Conservation (phyloP, 768 basidiomycete genomes). For the Tricholoma furcatifolium region DNA sequence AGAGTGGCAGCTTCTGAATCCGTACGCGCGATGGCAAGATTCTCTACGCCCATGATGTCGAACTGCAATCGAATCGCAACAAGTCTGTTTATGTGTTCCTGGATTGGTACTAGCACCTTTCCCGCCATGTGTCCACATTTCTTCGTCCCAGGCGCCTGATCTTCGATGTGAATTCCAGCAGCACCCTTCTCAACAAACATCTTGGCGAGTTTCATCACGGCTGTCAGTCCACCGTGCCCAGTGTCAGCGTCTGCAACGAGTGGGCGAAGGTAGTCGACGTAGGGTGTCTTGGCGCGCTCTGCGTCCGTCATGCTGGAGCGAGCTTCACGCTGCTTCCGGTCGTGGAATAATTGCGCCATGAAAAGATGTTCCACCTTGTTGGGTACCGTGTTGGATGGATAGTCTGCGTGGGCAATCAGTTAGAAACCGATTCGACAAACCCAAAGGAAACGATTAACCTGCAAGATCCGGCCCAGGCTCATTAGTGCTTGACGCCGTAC, state of each 20-base stretch:
- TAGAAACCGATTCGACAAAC: not conserved
- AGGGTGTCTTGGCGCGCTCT: slow-evolving; percentile 67
- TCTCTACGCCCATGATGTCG: slow-evolving; percentile 98
- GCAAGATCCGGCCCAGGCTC: slow-evolving; percentile 99
- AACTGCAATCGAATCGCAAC: slow-evolving; percentile 96
- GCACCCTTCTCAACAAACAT: slow-evolving; percentile 99
- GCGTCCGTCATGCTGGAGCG: slow-evolving; percentile 69
- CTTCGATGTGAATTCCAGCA: slow-evolving; percentile 96
- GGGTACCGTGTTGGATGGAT: slow-evolving; percentile 98
- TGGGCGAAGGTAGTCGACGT: slow-evolving; percentile 89
- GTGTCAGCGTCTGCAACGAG: slow-evolving; percentile 98
- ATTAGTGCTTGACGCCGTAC: slow-evolving; percentile 89
- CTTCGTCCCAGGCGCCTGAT: slow-evolving; percentile 97
- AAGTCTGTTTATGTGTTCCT: slow-evolving; percentile 97
- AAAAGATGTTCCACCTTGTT: slow-evolving; percentile 99
- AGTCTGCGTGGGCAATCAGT: slow-evolving; percentile 52
- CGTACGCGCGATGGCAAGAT: slow-evolving; percentile 89
- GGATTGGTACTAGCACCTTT: slow-evolving; percentile 95
- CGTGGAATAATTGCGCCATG: slow-evolving; percentile 98
- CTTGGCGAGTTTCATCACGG: slow-evolving; percentile 97
- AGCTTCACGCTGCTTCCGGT: slow-evolving; percentile 90
- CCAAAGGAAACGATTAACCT: slow-evolving; percentile 42
- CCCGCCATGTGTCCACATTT: slow-evolving; percentile 95
- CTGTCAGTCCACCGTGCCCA: slow-evolving; percentile 96
- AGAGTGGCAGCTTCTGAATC: slow-evolving; percentile 98